Percentiles rank a stretch among this genome's conserved stretches.
Conservation (phyloP, 352 stramenopile species). For the Globisporangium uncinulatum region DNA sequence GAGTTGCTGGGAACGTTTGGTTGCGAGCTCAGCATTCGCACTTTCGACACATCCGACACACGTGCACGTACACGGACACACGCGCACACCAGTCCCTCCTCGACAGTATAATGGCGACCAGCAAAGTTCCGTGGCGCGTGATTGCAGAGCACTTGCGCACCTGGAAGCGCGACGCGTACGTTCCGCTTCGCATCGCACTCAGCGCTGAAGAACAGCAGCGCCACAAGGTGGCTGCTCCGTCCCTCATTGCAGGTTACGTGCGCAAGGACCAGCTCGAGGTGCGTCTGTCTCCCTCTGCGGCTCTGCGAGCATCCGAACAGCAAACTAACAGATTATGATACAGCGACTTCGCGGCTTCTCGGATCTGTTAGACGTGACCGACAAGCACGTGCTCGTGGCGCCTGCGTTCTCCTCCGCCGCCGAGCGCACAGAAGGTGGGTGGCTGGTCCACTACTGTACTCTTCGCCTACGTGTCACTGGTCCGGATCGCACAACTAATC, state of each 20-base stretch:
- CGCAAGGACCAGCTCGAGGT: conserved; percentile 31
- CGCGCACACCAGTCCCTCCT: too few species aligned
- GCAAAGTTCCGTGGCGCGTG: conserved; percentile 2
- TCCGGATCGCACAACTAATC: conserved; percentile 17
- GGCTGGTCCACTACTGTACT: background rate
- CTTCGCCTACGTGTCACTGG: background rate
- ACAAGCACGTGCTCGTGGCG: conserved; percentile 26
- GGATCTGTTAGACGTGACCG: conserved; percentile 24
- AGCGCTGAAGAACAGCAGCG: conserved; percentile 19
- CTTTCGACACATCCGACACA: too few species aligned
- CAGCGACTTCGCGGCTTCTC: conserved; percentile 29
- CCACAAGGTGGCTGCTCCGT: background rate
- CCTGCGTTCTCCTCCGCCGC: conserved; percentile 19
- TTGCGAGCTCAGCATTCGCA: too few species aligned
- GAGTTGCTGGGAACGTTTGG: too few species aligned
- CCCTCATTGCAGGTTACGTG: conserved; percentile 23
- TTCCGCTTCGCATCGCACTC: conserved; percentile 52
- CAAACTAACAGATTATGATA: background rate
- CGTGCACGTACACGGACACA: too few species aligned
- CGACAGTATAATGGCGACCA: too few species aligned
- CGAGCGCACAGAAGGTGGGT: conserved; percentile 20
- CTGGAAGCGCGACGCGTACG: conserved; percentile 39
- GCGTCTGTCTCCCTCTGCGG: background rate
- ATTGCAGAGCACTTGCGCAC: conserved; percentile 33
- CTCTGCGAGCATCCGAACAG: background rate